These are phyloP conservation scores for Saccharomyces hybrid DNA, from an alignment of 1,139 yeast genomes.

Conservation along the genomic window DNA sequence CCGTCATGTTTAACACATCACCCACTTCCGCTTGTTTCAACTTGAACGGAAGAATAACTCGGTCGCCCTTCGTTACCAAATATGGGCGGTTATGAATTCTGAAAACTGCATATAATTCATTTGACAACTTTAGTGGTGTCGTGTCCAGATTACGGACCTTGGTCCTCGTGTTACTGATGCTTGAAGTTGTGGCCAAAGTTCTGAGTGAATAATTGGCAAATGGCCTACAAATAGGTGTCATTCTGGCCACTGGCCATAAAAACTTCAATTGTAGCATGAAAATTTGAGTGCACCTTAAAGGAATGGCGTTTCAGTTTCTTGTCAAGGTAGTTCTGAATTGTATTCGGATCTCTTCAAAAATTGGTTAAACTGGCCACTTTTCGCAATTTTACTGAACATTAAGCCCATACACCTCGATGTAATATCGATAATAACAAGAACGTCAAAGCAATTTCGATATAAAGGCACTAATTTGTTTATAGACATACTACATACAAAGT, in stretches of 20 bases:
- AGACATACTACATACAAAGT: too few relatives aligned
- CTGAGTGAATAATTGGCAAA: neutral
- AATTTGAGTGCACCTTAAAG: too few relatives aligned
- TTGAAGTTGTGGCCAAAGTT: neutral
- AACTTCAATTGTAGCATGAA: neutral
- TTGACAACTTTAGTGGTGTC: conserved; percentile 58
- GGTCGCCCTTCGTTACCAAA: conserved; percentile 87
- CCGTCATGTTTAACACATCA: conserved; percentile 61
- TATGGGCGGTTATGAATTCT: conserved; percentile 80
- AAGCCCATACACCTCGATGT: too few relatives aligned
- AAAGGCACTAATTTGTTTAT: too few relatives aligned
- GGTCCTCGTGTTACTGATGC: neutral
- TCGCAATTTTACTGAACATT: too few relatives aligned
- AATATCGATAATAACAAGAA: too few relatives aligned
- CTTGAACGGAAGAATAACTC: conserved; percentile 66
- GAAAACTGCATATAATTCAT: conserved; percentile 70
- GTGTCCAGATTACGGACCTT: conserved; percentile 31
- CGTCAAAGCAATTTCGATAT: neutral
- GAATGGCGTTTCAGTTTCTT: too few relatives aligned
- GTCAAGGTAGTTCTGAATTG: too few relatives aligned
- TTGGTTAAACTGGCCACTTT: too few relatives aligned
- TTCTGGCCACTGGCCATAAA: neutral
- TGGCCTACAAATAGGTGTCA: neutral
- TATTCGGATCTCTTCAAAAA: too few relatives aligned
- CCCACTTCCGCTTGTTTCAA: conserved; percentile 75